A percentile compares a stretch with the other conserved stretches of the same genome.
These are phyloP conservation scores for Euphorbia peplus DNA, from an alignment of 345 rosid species.

Conservation along the genomic window DNA sequence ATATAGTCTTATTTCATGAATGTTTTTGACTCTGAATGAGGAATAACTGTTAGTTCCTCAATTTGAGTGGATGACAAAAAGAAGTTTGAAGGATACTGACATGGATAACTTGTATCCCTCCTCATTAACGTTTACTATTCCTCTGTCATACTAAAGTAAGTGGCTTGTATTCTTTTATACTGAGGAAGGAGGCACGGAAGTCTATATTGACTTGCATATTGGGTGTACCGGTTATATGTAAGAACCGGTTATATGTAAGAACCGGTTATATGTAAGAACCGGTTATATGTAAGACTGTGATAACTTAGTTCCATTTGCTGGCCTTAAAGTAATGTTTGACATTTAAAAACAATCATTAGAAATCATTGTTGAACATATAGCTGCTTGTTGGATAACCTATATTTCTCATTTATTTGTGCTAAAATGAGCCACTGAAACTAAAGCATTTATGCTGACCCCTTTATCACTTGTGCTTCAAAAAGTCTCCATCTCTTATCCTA, in stretches of 20 bases:
- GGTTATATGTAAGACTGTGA: background rate
- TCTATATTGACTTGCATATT: background rate
- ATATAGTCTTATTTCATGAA: background rate
- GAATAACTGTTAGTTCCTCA: background rate
- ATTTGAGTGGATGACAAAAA: background rate
- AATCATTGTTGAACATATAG: background rate
- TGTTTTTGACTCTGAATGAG: background rate
- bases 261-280: too few relatives aligned
- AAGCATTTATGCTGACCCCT: background rate
- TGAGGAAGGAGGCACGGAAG: background rate
- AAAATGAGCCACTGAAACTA: background rate
- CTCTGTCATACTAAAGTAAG: background rate
- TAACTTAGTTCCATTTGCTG: constrained; percentile 1
- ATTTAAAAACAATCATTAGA: background rate
- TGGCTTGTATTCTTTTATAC: background rate
- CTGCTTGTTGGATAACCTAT: constrained; percentile 1
- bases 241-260: too few relatives aligned
- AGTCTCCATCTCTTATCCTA: background rate
- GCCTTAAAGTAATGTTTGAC: constrained; percentile 2
- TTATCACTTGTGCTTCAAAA: background rate
- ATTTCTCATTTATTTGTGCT: background rate
- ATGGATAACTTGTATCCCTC: background rate
- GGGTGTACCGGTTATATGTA: background rate
- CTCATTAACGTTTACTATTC: background rate
- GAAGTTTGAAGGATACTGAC: background rate